Evolutionary conservation across 108 stramenopile species (phyloP).

Genomic region (Stephanodiscus minutulus): DNA sequence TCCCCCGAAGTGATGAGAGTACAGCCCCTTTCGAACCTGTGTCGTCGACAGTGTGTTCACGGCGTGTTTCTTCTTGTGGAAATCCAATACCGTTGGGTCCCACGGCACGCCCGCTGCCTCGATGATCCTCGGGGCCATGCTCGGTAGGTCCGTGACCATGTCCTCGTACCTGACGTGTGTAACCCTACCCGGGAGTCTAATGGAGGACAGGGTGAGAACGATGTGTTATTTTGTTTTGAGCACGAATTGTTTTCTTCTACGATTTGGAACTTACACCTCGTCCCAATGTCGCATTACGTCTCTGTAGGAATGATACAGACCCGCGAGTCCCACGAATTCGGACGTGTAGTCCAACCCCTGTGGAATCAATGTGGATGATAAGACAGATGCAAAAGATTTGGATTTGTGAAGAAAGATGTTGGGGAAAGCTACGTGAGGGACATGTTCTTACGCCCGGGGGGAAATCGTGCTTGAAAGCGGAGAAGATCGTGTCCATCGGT

Average conservation of each 20-base stretch:
- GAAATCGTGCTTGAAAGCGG: conserved; percentile 85
- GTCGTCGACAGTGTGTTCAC: conserved; percentile 87
- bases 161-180: conserved; percentile 86
- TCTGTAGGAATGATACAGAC: conserved; percentile 75
- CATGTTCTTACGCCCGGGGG: conserved; percentile 50
- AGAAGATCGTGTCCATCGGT: conserved; percentile 85
- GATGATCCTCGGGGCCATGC: conserved; percentile 60
- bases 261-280: too few species aligned
- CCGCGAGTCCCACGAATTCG: conserved; percentile 61
- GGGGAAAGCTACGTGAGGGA: too few species aligned
- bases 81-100: conserved; percentile 76
- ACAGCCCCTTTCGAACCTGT: conserved; percentile 81
- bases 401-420: too few species aligned
- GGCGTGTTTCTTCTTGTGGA: conserved; percentile 89
- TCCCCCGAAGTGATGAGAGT: conserved; percentile 74
- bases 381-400: too few species aligned
- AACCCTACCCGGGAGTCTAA: conserved; percentile 83
- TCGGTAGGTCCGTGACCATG: conserved; percentile 76
- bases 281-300: conserved; percentile 85
- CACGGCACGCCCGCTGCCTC: conserved; percentile 58
- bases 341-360: conserved; percentile 77
- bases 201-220: too few species aligned
- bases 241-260: too few species aligned
- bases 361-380: too few species aligned
- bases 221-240: too few species aligned